These are phyloP conservation scores for Xylaria acuta DNA, from an alignment of 495 filamentous ascomycete species.

Conservation along the genomic window DNA sequence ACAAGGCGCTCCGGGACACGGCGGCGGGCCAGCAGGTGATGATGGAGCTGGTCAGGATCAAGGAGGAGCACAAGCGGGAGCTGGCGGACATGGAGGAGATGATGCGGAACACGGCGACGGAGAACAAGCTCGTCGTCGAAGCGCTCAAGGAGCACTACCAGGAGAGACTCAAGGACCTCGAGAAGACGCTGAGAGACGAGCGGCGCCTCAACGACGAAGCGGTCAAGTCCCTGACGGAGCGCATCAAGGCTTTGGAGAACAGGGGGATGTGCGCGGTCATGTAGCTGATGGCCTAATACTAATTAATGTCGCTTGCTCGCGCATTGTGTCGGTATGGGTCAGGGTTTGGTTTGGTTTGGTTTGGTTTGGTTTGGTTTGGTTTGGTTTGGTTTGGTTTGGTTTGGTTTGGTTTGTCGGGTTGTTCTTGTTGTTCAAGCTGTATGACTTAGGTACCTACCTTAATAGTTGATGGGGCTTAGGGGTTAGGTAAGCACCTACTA, in stretches of 20 bases:
- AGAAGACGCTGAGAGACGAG: conserved; percentile 28
- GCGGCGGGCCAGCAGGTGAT: conserved; percentile 43
- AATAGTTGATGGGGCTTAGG: no score
- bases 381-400: neutral
- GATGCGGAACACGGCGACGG: conserved; percentile 34
- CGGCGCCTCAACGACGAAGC: conserved; percentile 29
- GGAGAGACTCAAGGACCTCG: conserved; percentile 27
- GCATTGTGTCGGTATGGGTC: neutral
- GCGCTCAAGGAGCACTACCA: conserved; percentile 33
- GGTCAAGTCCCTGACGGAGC: conserved; percentile 23
- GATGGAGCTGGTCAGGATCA: conserved; percentile 35
- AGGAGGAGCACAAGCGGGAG: conserved; percentile 37
- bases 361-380: no score
- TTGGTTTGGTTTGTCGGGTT: neutral
- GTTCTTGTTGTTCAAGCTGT: neutral
- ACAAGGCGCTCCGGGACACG: conserved; percentile 43
- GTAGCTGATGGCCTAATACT: conserved; percentile 27
- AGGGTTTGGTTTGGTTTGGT: neutral
- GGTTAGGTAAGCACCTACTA: no score
- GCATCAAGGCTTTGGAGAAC: conserved; percentile 25
- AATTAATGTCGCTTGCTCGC: neutral
- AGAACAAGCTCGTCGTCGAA: conserved; percentile 35
- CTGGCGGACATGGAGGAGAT: conserved; percentile 34
- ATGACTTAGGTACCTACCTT: no score
- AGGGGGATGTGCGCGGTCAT: conserved; percentile 28